Conservation (phyloP, 345 rosid species). For the Cochlearia excelsa region DNA sequence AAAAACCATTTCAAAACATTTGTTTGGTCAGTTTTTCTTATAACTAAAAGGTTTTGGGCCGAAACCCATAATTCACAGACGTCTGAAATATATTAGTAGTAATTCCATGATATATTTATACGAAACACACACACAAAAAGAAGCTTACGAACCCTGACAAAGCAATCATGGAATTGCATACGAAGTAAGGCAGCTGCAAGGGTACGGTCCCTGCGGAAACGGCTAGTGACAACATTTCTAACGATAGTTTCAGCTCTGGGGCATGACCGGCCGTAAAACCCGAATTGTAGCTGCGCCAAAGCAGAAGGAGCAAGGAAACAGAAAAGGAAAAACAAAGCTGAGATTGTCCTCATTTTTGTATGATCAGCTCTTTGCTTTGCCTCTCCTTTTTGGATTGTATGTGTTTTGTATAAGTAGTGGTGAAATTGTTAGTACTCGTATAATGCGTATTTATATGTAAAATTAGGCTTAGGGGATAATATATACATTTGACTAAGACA, state of each 20-base stretch:
- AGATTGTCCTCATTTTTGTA: constrained; percentile 16
- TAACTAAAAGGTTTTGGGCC: too few relatives aligned
- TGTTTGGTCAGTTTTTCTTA: neutral
- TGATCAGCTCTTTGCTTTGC: constrained; percentile 6
- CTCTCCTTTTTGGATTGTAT: neutral
- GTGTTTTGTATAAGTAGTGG: neutral
- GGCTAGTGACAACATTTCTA: constrained; percentile 37
- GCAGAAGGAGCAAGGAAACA: constrained; percentile 33
- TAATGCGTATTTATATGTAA: constrained; percentile 23
- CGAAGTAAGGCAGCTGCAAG: constrained; percentile 69
- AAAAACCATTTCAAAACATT: constrained; percentile 2
- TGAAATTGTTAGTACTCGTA: constrained; percentile 1
- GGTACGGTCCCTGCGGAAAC: constrained; percentile 42
- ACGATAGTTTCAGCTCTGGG: constrained; percentile 62
- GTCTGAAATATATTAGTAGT: neutral
- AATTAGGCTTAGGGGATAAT: neutral
- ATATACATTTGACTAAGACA: constrained; percentile 9
- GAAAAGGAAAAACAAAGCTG: constrained; percentile 31
- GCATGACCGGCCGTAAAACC: constrained; percentile 54
- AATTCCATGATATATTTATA: neutral
- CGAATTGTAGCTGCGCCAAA: constrained; percentile 47
- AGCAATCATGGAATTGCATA: constrained; percentile 87
- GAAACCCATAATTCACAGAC: too few relatives aligned
- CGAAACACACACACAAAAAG: constrained; percentile 7
- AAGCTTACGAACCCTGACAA: constrained; percentile 48